Base-by-base conservation (phyloP, 768 basidiomycete genomes). In the Scleroderma bovista region DNA sequence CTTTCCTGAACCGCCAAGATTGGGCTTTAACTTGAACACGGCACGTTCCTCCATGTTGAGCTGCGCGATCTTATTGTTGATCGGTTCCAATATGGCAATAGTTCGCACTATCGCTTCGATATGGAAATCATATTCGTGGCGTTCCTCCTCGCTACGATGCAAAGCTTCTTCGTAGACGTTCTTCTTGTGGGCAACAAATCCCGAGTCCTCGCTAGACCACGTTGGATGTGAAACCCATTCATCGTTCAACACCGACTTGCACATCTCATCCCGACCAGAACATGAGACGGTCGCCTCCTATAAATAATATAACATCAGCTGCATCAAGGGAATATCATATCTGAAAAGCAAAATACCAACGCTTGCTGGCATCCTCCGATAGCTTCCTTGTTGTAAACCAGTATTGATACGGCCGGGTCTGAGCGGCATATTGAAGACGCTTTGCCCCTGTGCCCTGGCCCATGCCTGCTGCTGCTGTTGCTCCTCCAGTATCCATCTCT, bases 111-210 rank as follows among this genome's bases (percentile, higher is more conserved):
- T 87, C 7, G 93, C 94, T 62, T 98, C 95, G 59, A 98, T 90
- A 65, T 98, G 93, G 72, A 96, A 98, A 65, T 97, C 95, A 65
- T 97, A 99, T 67, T 97, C 95, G 65, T 99, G 96, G 6, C 96
- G 83, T 64, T 99, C 96, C 66, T 99, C 96, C 61, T 99, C 96
- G 44, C 86, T 88, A 32, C 93, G 87, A 69, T 97, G 94, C 10
- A 98, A 76, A 0, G 94, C 94, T 62, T 98, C 96, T 66, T 98
- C 96, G 67, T 89, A 99, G 1, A 86, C 77, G 68, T 98, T 99
- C 77, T 95, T 96, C 71, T 88, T 87, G 64, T 93, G 86, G 1
- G 90, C 80, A 53, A 88, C 73, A 60, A 96, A 96, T 1, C 89
- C 92, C 1, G 92, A 84, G 56, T 95, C 94, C 65, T 99, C 96